These are phyloP conservation scores for Phascolomyces articulosus DNA, from an alignment of 371 early-diverging fungal genomes.

Conservation along the genomic window DNA sequence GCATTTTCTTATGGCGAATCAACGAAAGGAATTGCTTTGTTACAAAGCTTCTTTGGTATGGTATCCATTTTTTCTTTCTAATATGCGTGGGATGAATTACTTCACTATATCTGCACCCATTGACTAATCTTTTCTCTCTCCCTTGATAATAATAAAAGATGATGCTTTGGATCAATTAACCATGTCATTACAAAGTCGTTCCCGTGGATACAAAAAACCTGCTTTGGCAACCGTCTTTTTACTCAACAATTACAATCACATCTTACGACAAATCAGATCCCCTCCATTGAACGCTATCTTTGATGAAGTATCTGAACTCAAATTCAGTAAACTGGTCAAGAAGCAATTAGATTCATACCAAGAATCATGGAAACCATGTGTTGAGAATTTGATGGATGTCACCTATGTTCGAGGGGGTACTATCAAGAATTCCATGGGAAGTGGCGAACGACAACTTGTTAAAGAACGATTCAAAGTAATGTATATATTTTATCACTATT, in stretches of 20 bases:
- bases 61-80: neutral
- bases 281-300: conserved; percentile 60
- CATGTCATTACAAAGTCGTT: conserved; percentile 64
- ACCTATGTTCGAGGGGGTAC: conserved; percentile 71
- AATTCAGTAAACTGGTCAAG: conserved; percentile 66
- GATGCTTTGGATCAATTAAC: conserved; percentile 68
- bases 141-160: conserved; percentile 28
- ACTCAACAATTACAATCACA: conserved; percentile 83
- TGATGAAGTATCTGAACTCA: conserved; percentile 54
- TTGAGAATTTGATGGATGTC: conserved; percentile 75
- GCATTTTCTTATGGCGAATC: conserved; percentile 20
- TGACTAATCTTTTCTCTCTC: too few relatives aligned
- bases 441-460: conserved; percentile 68
- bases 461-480: conserved; percentile 83
- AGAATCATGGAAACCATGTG: conserved; percentile 77
- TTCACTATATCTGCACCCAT: too few relatives aligned
- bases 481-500: too few relatives aligned
- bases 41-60: conserved; percentile 36
- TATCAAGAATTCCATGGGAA: conserved; percentile 66
- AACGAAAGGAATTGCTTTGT: conserved; percentile 28
- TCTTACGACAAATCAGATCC: conserved; percentile 67
- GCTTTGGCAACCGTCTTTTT: conserved; percentile 74
- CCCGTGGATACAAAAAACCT: conserved; percentile 78
- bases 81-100: too few relatives aligned
- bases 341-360: conserved; percentile 66